Conservation (phyloP, 208 protist genomes). For the Phytomonas sp. region DNA sequence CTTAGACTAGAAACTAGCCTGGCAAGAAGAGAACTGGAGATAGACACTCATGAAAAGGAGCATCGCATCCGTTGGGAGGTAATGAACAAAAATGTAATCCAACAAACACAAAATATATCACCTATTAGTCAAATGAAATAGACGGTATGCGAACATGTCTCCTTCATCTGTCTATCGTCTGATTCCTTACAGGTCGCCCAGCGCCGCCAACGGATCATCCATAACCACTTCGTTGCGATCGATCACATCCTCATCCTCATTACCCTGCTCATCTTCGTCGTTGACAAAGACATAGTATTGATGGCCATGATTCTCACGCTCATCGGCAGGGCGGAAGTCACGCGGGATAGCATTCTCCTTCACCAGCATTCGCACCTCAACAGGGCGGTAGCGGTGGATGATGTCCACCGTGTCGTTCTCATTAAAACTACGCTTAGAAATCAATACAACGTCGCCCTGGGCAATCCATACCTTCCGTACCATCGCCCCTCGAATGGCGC, state of each 20-base stretch:
- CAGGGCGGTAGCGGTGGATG: slow-evolving; percentile 67
- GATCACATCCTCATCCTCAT: slow-evolving; percentile 47
- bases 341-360: slow-evolving; percentile 77
- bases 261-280: slow-evolving; percentile 42
- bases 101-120: no score
- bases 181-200: slow-evolving; percentile 47
- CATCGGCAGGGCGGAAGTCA: slow-evolving; percentile 72
- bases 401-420: slow-evolving; percentile 75
- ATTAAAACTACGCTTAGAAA: slow-evolving; percentile 75
- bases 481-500: slow-evolving; percentile 76
- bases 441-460: slow-evolving; percentile 71
- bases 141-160: neutral
- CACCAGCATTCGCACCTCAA: slow-evolving; percentile 65
- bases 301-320: slow-evolving; percentile 44
- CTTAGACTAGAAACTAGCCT: no score
- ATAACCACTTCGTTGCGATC: slow-evolving; percentile 64
- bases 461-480: slow-evolving; percentile 80
- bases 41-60: no score
- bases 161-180: neutral
- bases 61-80: no score
- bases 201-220: slow-evolving; percentile 55
- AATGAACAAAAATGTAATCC: no score
- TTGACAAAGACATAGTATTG: slow-evolving; percentile 76
- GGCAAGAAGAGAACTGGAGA: no score
- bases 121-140: no score